These are phyloP conservation scores for Gossypioides kirkii DNA, from an alignment of 345 rosid genomes.

Conservation along the genomic window DNA sequence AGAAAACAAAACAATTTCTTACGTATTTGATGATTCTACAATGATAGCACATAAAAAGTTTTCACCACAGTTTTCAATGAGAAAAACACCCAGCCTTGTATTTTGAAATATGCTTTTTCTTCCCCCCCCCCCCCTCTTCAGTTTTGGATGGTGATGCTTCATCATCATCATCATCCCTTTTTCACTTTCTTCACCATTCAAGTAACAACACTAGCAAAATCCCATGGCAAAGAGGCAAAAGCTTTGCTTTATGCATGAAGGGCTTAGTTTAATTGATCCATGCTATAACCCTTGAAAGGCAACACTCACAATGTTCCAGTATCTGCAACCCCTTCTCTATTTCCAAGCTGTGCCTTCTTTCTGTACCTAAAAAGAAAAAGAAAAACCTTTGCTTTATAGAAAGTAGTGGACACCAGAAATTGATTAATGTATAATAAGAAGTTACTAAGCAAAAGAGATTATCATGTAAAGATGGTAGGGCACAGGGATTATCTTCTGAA, in stretches of 20 bases:
- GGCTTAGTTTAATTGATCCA: not conserved
- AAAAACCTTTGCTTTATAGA: slow-evolving; percentile 28
- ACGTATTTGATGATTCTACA: slow-evolving; percentile 21
- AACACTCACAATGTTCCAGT: not conserved
- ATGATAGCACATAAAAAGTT: slow-evolving; percentile 26
- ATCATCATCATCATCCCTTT: slow-evolving; percentile 19
- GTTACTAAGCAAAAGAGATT: slow-evolving; percentile 35
- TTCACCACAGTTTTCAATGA: slow-evolving; percentile 11
- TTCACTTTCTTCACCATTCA: not conserved
- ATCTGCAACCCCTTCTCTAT: not conserved
- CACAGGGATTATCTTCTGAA: slow-evolving; percentile 42
- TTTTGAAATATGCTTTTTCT: not conserved
- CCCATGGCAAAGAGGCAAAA: slow-evolving; percentile 10
- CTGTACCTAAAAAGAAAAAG: not conserved
- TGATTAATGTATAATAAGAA: slow-evolving; percentile 40
- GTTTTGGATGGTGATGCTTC: slow-evolving; percentile 25
- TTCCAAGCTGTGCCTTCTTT: not conserved
- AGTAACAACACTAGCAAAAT: not conserved
- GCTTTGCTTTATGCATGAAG: slow-evolving; percentile 22
- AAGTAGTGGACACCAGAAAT: slow-evolving; percentile 33
- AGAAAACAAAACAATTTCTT: not conserved
- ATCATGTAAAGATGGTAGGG: slow-evolving; percentile 51
- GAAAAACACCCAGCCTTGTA: slow-evolving; percentile 13
- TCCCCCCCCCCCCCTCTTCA: not conserved
- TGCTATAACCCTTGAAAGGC: not conserved